These are phyloP conservation scores for Colletotrichum euphorbiae DNA, from an alignment of 2,329 filamentous ascomycete species.

Conservation along the genomic window DNA sequence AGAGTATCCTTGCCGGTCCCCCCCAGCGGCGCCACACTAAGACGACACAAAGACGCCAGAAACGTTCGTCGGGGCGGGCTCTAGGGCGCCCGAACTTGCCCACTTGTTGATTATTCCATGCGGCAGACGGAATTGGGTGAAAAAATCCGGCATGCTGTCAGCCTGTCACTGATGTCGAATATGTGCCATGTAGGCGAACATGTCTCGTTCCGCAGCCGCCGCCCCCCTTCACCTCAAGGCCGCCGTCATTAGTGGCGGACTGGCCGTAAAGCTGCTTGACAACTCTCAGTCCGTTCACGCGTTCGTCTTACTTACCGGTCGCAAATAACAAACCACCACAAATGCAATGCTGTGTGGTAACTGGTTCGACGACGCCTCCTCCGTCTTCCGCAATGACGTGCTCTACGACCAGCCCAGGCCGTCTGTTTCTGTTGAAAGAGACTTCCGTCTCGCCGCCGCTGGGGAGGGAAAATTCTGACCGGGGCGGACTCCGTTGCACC, in stretches of 20 bases:
- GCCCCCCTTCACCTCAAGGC: too few relatives aligned
- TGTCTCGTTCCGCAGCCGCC: too few relatives aligned
- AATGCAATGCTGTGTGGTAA: conserved; percentile 11
- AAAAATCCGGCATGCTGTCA: too few relatives aligned
- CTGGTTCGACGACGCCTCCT: conserved; percentile 7
- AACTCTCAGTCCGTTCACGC: background rate
- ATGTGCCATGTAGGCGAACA: too few relatives aligned
- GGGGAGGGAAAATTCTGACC: conserved; percentile 12
- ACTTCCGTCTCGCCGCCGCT: background rate
- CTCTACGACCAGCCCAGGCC: background rate
- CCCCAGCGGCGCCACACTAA: conserved; percentile 1
- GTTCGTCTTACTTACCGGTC: conserved; percentile 3
- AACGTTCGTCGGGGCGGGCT: conserved; percentile 19
- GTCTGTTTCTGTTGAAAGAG: background rate
- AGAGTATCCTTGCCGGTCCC: background rate
- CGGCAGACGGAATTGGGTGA: too few relatives aligned
- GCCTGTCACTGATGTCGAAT: too few relatives aligned
- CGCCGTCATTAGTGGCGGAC: too few relatives aligned
- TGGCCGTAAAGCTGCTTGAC: background rate
- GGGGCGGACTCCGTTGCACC: conserved; percentile 15
- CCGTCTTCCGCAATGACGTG: conserved; percentile 33
- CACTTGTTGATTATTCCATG: background rate
- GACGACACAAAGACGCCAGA: background rate
- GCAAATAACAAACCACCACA: background rate
- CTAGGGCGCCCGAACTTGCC: background rate